Base-by-base conservation (phyloP, 1,139 yeast genomes). In the Casaregolazyma lundiana region DNA sequence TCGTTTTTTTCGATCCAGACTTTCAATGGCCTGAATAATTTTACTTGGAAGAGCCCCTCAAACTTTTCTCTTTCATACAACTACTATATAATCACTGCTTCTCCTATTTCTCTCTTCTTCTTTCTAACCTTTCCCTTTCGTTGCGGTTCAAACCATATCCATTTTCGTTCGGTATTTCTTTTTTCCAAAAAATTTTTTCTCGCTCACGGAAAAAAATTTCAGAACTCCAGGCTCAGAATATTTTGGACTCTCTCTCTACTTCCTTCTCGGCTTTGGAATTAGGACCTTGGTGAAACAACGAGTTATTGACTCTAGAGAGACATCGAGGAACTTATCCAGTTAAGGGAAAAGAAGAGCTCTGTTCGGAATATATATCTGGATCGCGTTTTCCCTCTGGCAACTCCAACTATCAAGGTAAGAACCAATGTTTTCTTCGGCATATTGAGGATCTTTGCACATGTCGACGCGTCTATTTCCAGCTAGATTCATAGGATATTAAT, bases 221-320 rank as follows among this genome's bases (percentile, higher is more conserved):
- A 30, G 19, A 13, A 15, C 26, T 11, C 3, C 18, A 22, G 13
- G 16, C n/a, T 4, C 16, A 13, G 21, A 40, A 30, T n/a, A 19
- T 30, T 40, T 32, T 18, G 43, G 17, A 15, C 17, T 40, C 37
- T 30, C 37, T 30, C 37, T 30, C 37, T 30, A 22, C 43, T 40
- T 30, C 34, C 43, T 29, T 29, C 22, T 32, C 43, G 30, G 30
- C 26, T 20, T 29, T 18, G 35, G 20, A n/a, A 16, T 2, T 38
- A 38, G 13, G 32, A 13, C 34, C 43, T 30, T 18, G 43, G 43
- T 32, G 43, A 40, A 29, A 26, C 32, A 26, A 26, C 32, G 32
- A 26, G 32, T 26, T 11, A 26, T 2, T 3, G 4, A 24, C 32
- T 26, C 32, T 26, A 15, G 13, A 24, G 29, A 26, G 4, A 15